Conservation (phyloP, 495 filamentous ascomycete genomes). For the Aspergillus mulundensis region DNA sequence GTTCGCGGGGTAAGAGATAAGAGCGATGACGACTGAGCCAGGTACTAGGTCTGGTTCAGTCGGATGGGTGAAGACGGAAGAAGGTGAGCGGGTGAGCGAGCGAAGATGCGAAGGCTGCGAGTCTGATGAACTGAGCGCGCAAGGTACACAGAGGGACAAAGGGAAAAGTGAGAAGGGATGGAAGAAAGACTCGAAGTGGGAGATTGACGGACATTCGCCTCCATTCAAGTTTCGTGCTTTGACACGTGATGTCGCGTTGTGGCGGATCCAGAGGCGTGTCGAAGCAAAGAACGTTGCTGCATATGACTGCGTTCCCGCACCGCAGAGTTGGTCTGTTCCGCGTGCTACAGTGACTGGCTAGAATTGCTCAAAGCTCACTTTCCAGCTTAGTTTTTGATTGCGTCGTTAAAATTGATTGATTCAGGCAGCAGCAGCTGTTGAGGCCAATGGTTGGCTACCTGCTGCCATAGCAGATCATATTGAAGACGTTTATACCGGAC, state of each 20-base stretch:
- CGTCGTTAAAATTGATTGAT: background rate
- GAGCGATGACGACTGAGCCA: conserved; percentile 64
- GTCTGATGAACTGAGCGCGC: background rate
- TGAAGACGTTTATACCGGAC: background rate
- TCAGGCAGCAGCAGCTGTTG: conserved; percentile 5
- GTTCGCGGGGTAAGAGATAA: conserved; percentile 35
- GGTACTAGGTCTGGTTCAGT: conserved; percentile 40
- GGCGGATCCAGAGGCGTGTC: conserved; percentile 4
- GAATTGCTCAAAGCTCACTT: background rate
- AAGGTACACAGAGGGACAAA: background rate
- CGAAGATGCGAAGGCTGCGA: background rate
- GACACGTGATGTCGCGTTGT: conserved; percentile 21
- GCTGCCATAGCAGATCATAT: background rate
- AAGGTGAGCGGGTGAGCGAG: background rate
- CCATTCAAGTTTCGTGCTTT: conserved; percentile 10
- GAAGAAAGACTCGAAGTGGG: background rate
- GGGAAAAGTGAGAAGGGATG: conserved; percentile 4
- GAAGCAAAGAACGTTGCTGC: background rate
- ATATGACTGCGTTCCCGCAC: background rate
- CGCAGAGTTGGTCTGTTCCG: background rate
- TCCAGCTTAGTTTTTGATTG: background rate
- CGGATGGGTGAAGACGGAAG: conserved; percentile 10
- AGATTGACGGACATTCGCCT: background rate
- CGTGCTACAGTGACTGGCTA: background rate
- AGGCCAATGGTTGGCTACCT: conserved; percentile 1